Base-by-base conservation (phyloP, 1,284 basidiomycete genomes). In the Apiotrichum brassicae region DNA sequence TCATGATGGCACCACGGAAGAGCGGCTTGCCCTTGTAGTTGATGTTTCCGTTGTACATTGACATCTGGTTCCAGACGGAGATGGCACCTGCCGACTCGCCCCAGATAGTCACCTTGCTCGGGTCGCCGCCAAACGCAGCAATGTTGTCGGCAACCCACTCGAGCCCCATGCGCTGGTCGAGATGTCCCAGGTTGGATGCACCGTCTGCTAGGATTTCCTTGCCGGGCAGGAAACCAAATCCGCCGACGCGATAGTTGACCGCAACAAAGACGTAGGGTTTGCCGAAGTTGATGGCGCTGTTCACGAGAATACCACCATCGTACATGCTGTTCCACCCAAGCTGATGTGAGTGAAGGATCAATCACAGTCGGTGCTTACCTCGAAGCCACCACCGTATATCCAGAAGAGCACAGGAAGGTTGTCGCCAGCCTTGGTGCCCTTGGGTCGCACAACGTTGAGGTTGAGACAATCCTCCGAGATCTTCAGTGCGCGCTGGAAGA, bases 81-180 rank as follows among this genome's bases (percentile, higher is more conserved):
- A 56, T 48, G 18, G 51, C 46, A 14, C 82, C 83, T 0, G 81
- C 82, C 49, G 80, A 82, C 59, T 85, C 77, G 1, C 82, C 82
- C 53, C 81, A 80, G 60, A 73, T 62, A 12, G 70, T 72, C 25
- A 72, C 64, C 41, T 61, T 62, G 19, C 45, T 36, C 3, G 66
- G 65, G 53, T 73, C 66, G 4, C 71, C 70, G 24, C 71, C 70
- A 44, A 72, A 73, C 16, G 58, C 48, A 6, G 48, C 50, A 37
- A 71, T 69, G 57, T 68, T 61, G 33, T 60, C 55, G 36, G 65
- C 61, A 26, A 69, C 56, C 68, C 68, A 71, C 45, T 65, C 45
- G 23, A 73, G 56, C 2, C 64, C 67, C 33, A 65, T 55, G 24
- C 67, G 58, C 48, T 70, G 58, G 45, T 63, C 62, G 22, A 53